phyloP scores from a whole-genome alignment of 805 yeast genomes.

The Candida succiphila region DNA sequence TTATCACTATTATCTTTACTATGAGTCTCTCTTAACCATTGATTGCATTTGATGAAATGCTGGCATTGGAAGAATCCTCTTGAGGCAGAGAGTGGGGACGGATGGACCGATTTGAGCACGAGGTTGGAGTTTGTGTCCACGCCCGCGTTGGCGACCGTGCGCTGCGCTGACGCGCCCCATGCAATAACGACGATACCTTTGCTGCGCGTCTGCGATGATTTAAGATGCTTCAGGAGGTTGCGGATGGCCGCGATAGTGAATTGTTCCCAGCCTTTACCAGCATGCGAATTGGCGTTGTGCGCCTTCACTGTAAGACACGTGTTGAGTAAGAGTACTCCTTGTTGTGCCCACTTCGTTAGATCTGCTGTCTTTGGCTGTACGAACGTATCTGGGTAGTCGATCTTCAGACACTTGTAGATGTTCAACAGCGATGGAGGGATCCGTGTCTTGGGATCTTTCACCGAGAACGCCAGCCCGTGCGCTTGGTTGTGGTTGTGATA shows the following conservation, averaged over 20 bases:
- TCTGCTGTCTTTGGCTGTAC: conserved; percentile 53
- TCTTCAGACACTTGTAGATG: conserved; percentile 68
- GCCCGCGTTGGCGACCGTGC: conserved; percentile 20
- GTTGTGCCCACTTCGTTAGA: conserved; percentile 73
- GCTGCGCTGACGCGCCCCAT: conserved; percentile 37
- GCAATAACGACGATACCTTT: conserved; percentile 67
- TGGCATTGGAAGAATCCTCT: conserved; percentile 73
- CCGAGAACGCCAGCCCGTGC: conserved; percentile 93
- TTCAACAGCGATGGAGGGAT: conserved; percentile 86
- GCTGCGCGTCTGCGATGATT: too few relatives aligned
- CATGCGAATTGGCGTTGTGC: conserved; percentile 88
- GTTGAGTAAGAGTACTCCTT: conserved; percentile 82
- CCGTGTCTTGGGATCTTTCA: conserved; percentile 64
- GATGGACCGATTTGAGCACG: conserved; percentile 75
- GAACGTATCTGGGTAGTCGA: conserved; percentile 66
- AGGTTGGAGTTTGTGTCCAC: conserved; percentile 26
- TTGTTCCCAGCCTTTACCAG: conserved; percentile 84
- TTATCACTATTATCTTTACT: conserved; percentile 14
- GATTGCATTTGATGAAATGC: conserved; percentile 69
- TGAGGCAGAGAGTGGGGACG: conserved; percentile 88
- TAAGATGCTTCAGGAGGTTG: too few relatives aligned
- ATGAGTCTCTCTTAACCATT: conserved; percentile 50
- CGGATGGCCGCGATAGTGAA: conserved; percentile 71
- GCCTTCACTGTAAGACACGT: conserved; percentile 88
- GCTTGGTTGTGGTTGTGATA: conserved; percentile 92